Percentiles rank a stretch among this genome's conserved stretches.
Conservation (phyloP, 2,329 filamentous ascomycete species). For the Fusarium floridanum region DNA sequence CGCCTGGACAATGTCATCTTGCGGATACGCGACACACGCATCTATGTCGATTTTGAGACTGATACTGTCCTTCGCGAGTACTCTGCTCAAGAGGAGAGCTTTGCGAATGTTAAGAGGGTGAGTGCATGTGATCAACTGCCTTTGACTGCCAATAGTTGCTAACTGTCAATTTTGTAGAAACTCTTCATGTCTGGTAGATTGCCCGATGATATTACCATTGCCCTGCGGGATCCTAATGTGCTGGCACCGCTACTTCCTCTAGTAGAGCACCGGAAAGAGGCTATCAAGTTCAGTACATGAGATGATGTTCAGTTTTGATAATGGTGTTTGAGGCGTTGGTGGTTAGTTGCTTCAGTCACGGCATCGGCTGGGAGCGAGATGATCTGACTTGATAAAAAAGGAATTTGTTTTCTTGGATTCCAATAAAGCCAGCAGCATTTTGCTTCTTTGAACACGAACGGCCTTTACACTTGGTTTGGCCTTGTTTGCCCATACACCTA, state of each 20-base stretch:
- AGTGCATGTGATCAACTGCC: constrained; percentile 39
- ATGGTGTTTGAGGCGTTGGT: constrained; percentile 37
- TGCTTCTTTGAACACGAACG: constrained; percentile 14
- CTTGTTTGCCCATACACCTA: constrained; percentile 6
- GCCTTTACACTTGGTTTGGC: neutral
- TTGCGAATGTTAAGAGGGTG: constrained; percentile 81
- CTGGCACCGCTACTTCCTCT: constrained; percentile 77
- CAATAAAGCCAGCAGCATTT: constrained; percentile 22
- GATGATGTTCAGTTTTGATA: neutral
- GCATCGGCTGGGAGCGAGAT: constrained; percentile 11
- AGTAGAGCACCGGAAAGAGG: constrained; percentile 76
- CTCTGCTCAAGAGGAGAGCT: constrained; percentile 85
- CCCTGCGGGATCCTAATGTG: constrained; percentile 83
- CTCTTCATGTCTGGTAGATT: constrained; percentile 63
- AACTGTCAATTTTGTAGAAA: constrained; percentile 51
- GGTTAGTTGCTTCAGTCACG: constrained; percentile 16
- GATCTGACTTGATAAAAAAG: constrained; percentile 19
- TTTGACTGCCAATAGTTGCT: neutral
- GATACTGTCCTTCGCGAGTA: constrained; percentile 90
- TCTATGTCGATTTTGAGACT: constrained; percentile 90
- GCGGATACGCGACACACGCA: constrained; percentile 86
- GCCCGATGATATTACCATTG: constrained; percentile 80
- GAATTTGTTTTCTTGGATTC: constrained; percentile 36
- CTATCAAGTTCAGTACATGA: constrained; percentile 41
- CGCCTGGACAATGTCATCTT: constrained; percentile 91